Evolutionary conservation across 2,329 filamentous ascomycete genomes (phyloP), one percentile per base, ranked within the genome.

Genomic region (Alternaria consortialis): DNA sequence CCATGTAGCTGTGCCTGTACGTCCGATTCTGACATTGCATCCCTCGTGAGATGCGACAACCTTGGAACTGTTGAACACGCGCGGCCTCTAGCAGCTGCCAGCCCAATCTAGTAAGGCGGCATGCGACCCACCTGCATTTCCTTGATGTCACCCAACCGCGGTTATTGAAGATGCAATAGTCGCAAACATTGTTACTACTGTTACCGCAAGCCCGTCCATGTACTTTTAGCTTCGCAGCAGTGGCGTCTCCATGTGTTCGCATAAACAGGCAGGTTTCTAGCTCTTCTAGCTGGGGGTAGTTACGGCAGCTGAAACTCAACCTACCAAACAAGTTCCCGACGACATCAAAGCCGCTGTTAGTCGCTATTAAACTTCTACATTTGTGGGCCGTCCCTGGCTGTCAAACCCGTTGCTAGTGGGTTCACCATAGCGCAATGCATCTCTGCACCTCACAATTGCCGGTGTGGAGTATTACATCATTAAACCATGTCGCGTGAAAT

Each of bases 11-110:
- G 27, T 51, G 47, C 23, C 20, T 39, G 32, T 44, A 15, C 17
- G n/a, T 36, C 36, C 15, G 15, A 17, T 23, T 53, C 37, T 43
- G 51, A 17, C 27, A 48, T 20, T 40, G n/a, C 15, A 12, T 60
- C 25, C 43, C 32, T 46, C 53, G 47, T 52, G 53, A 42, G 23
- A 32, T 46, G 46, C 46, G 17, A 37, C 20, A 34, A 12, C 53
- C 48, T 60, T 48, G 39, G 53, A 52, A 44, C 17, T 53, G 58
- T 44, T 50, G 56, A 53, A 61, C 53, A 61, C 58, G 53, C 58
- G 53, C 54, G 47, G 34, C 51, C 59, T 56, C 42, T 47, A 47
- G 36, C 32, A 25, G 43, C 34, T 48, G 42, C 37, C 31, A 42
- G 17, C 58, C 47, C 37, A 29, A 57, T 58, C 11, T 6, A 25